Conservation (phyloP, 192 early-diverging fungal species). For the Chytriomyces sp. region DNA sequence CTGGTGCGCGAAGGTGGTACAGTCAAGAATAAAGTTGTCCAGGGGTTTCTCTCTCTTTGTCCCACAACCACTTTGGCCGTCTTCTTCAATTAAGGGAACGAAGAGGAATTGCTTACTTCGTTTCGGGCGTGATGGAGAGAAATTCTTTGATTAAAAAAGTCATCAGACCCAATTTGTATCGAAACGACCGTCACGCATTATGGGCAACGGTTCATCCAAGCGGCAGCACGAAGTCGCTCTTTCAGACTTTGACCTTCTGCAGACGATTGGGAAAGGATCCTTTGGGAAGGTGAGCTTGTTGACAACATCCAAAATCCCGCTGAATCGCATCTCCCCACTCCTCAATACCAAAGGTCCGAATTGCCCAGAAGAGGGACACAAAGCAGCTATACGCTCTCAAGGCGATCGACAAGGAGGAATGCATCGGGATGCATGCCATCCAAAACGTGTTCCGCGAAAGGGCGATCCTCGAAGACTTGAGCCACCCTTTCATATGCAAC, state of each 20-base stretch:
- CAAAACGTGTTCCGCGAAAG: slow-evolving; percentile 92
- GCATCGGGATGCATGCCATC: slow-evolving; percentile 82
- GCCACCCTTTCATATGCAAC: slow-evolving; percentile 57
- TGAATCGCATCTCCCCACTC: neutral
- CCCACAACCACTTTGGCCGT: too few species aligned
- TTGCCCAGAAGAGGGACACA: slow-evolving; percentile 84
- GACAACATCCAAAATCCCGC: neutral
- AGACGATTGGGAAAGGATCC: slow-evolving; percentile 91
- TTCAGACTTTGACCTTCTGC: slow-evolving; percentile 85
- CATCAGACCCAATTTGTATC: too few species aligned
- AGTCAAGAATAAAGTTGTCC: too few species aligned
- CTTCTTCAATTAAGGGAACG: too few species aligned
- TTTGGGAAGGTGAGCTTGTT: slow-evolving; percentile 86
- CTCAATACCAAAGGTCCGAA: slow-evolving; percentile 43
- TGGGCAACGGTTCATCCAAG: too few species aligned
- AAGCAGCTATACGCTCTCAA: slow-evolving; percentile 88
- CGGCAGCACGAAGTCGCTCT: slow-evolving; percentile 72
- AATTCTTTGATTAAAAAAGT: too few species aligned
- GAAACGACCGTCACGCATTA: too few species aligned
- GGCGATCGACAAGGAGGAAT: slow-evolving; percentile 95
- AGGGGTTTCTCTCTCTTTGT: too few species aligned
- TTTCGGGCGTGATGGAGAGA: too few species aligned
- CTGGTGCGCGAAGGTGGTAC: too few species aligned
- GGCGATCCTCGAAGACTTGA: slow-evolving; percentile 62
- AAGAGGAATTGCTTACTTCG: too few species aligned